These are phyloP conservation scores for Yamadazyma kanchanaburiensis DNA, from an alignment of 1,139 yeast species.

Conservation along the genomic window DNA sequence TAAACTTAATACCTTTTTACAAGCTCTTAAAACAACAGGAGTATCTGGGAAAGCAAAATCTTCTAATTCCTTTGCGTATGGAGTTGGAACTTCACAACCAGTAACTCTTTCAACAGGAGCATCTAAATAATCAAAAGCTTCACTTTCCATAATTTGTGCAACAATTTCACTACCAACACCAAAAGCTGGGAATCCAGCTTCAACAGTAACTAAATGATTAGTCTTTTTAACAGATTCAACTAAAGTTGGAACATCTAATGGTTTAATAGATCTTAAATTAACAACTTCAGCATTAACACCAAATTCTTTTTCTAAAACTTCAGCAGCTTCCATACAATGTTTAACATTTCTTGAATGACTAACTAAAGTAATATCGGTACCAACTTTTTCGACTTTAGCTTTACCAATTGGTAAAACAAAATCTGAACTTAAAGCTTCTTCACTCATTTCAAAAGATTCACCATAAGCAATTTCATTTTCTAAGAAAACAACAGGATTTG, in stretches of 20 bases:
- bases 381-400: conserved; percentile 93
- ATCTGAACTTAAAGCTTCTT: conserved; percentile 85
- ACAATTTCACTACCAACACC: conserved; percentile 98
- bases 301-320: conserved; percentile 73
- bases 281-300: conserved; percentile 91
- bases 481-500: conserved; percentile 93
- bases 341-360: conserved; percentile 90
- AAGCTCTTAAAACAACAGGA: conserved; percentile 86
- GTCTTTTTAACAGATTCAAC: conserved; percentile 92
- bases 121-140: conserved; percentile 96
- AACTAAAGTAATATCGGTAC: conserved; percentile 85
- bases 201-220: conserved; percentile 92
- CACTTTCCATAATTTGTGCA: conserved; percentile 98
- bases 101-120: conserved; percentile 99
- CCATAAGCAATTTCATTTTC: conserved; percentile 96
- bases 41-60: conserved; percentile 98
- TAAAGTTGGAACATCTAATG: conserved; percentile 86
- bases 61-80: conserved; percentile 95
- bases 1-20: conserved; percentile 82
- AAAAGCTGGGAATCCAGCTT: conserved; percentile 96
- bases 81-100: conserved; percentile 99
- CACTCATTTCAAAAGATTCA: conserved; percentile 85
- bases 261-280: conserved; percentile 96
- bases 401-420: conserved; percentile 90
- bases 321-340: conserved; percentile 88